Evolutionary conservation across 371 early-diverging fungal genomes (phyloP).

Genomic region (Syncephalastrum racemosum): DNA sequence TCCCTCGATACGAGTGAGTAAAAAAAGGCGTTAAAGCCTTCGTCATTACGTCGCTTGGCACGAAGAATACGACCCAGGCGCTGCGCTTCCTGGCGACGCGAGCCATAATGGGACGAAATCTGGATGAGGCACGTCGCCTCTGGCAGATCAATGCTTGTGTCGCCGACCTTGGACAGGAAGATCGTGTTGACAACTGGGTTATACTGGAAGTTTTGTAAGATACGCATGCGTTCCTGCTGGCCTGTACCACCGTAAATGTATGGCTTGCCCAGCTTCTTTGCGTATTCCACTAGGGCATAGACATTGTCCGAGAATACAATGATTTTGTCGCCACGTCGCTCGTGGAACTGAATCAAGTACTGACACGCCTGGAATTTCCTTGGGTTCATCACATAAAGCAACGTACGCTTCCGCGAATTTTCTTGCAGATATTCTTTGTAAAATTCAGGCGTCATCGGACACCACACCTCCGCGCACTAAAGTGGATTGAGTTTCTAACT

Average conservation of each 20-base stretch:
- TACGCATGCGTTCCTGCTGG: constrained; percentile 95
- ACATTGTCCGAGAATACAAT: constrained; percentile 99
- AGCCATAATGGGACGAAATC: constrained; percentile 99
- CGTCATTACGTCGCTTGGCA: constrained; percentile 97
- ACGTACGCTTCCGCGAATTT: constrained; percentile 73
- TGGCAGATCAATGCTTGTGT: constrained; percentile 99
- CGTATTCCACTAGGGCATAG: constrained; percentile 95
- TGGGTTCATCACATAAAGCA: constrained; percentile 98
- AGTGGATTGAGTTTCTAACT: constrained; percentile 2
- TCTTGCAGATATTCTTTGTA: constrained; percentile 93
- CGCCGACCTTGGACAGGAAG: constrained; percentile 98
- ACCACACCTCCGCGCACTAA: constrained; percentile 99
- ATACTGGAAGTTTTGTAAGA: constrained; percentile 94
- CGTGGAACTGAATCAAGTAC: constrained; percentile 96
- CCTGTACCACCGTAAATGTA: constrained; percentile 98
- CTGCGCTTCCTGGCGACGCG: constrained; percentile 99
- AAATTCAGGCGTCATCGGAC: constrained; percentile 98
- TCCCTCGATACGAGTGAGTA: constrained; percentile 98
- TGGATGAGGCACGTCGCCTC: constrained; percentile 99
- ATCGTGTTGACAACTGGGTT: constrained; percentile 95
- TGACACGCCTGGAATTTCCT: constrained; percentile 98
- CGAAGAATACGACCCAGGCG: constrained; percentile 95
- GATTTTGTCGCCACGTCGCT: constrained; percentile 97
- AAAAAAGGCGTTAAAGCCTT: constrained; percentile 97
- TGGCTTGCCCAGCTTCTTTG: constrained; percentile 87